Evolutionary conservation across 164 flowering plant genomes (phyloP).

Genomic region (Dillenia turbinata): DNA sequence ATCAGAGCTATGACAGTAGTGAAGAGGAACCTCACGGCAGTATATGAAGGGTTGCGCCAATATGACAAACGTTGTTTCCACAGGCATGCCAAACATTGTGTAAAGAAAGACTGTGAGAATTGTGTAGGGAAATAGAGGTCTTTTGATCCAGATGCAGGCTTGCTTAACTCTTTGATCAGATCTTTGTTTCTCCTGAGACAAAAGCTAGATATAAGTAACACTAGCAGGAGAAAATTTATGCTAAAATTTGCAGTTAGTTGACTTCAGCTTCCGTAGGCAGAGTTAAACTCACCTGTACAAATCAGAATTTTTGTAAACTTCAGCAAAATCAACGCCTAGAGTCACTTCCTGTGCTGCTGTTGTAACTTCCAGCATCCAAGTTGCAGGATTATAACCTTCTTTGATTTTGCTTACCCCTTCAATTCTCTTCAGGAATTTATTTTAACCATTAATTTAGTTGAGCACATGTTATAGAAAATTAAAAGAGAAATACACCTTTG

Average conservation of each 20-base stretch:
- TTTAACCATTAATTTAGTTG: background rate
- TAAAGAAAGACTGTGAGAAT: background rate
- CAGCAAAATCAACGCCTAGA: slow-evolving; percentile 28
- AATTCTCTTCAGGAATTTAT: slow-evolving; percentile 11
- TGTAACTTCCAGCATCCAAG: slow-evolving; percentile 37
- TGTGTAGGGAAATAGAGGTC: slow-evolving; percentile 24
- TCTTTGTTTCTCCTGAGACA: slow-evolving; percentile 43
- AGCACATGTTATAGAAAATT: no score
- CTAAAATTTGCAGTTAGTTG: no score
- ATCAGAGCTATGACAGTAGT: slow-evolving; percentile 28
- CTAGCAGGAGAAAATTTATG: no score
- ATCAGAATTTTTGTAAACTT: slow-evolving; percentile 30
- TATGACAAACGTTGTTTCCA: slow-evolving; percentile 46
- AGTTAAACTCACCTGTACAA: slow-evolving; percentile 18
- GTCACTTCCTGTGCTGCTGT: slow-evolving; percentile 25
- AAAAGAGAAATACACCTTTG: background rate
- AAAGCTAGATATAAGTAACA: background rate
- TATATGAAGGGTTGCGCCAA: slow-evolving; percentile 45
- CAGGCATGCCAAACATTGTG: slow-evolving; percentile 37
- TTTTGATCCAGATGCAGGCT: no score
- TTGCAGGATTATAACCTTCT: slow-evolving; percentile 18
- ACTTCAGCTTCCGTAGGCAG: no score
- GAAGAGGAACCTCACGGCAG: slow-evolving; percentile 32
- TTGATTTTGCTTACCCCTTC: slow-evolving; percentile 19
- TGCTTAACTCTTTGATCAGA: slow-evolving; percentile 16